phyloP scores from a whole-genome alignment of 2,329 filamentous ascomycete species.

The Aspergillus sp. region DNA sequence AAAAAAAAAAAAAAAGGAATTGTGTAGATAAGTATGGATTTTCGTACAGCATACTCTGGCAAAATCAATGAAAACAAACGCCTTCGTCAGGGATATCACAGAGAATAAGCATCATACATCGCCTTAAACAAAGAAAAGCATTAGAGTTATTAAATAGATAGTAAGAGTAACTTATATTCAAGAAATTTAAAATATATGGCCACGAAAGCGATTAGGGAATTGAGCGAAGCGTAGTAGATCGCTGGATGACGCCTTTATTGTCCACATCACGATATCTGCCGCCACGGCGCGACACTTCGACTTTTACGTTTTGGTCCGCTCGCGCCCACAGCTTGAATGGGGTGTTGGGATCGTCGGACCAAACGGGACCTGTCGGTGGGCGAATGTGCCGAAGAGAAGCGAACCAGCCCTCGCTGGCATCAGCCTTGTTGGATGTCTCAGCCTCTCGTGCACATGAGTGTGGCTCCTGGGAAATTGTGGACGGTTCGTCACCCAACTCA shows the following conservation, averaged over 20 bases:
- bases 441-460: slow-evolving; percentile 1
- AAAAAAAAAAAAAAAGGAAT: too few relatives aligned
- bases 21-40: background rate
- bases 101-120: background rate
- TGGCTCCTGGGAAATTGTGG: slow-evolving; percentile 1
- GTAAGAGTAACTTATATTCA: background rate
- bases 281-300: slow-evolving; percentile 23
- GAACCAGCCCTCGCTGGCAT: slow-evolving; percentile 25
- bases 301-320: slow-evolving; percentile 25
- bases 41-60: too few relatives aligned
- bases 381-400: slow-evolving; percentile 19
- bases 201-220: background rate
- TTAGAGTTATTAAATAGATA: background rate
- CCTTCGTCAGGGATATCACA: background rate
- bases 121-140: background rate
- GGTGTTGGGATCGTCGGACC: slow-evolving; percentile 30
- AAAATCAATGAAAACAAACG: background rate
- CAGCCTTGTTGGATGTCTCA: slow-evolving; percentile 6
- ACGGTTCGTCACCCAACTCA: slow-evolving; percentile 27
- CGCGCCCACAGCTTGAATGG: slow-evolving; percentile 34
- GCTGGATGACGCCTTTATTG: slow-evolving; percentile 27
- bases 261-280: slow-evolving; percentile 22
- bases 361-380: slow-evolving; percentile 14
- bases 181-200: background rate
- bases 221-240: slow-evolving; percentile 1